These are phyloP conservation scores for Tetramitus jugosus DNA, from an alignment of 208 protist genomes.

Conservation along the genomic window DNA sequence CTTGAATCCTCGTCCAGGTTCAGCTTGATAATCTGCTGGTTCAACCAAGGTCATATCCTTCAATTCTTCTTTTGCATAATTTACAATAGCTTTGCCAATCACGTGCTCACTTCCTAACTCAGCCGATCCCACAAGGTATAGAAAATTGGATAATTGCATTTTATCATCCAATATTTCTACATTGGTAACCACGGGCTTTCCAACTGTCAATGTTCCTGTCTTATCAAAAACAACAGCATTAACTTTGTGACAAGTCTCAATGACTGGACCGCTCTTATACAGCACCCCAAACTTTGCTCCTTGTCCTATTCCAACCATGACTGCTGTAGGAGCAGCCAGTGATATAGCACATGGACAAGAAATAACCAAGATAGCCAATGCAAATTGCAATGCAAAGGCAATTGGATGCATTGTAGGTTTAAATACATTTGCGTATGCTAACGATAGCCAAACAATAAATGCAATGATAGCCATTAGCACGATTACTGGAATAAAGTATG, in stretches of 20 bases:
- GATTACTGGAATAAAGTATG: neutral
- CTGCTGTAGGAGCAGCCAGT: constrained; percentile 26
- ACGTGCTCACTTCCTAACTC: neutral
- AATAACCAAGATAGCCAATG: neutral
- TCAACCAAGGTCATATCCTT: too few species aligned
- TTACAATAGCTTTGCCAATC: neutral
- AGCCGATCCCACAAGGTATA: neutral
- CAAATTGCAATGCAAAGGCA: neutral
- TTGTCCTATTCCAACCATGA: constrained; percentile 92
- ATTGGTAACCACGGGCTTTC: constrained; percentile 44
- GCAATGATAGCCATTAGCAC: neutral
- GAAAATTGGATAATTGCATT: neutral
- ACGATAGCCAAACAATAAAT: neutral
- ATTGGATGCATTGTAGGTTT: neutral
- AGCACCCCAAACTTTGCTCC: constrained; percentile 74
- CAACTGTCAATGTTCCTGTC: constrained; percentile 88
- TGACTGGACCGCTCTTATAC: constrained; percentile 73
- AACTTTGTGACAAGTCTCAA: constrained; percentile 68
- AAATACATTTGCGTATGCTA: neutral
- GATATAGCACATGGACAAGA: neutral
- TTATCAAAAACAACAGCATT: constrained; percentile 88
- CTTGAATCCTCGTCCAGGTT: too few species aligned
- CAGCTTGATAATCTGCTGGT: too few species aligned
- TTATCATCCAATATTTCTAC: neutral
- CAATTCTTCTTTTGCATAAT: too few species aligned